Percentiles rank a stretch among this genome's conserved stretches.
phyloP scores from a whole-genome alignment of 31 red algal genomes.

The Odonthalia washingtoniensis region DNA sequence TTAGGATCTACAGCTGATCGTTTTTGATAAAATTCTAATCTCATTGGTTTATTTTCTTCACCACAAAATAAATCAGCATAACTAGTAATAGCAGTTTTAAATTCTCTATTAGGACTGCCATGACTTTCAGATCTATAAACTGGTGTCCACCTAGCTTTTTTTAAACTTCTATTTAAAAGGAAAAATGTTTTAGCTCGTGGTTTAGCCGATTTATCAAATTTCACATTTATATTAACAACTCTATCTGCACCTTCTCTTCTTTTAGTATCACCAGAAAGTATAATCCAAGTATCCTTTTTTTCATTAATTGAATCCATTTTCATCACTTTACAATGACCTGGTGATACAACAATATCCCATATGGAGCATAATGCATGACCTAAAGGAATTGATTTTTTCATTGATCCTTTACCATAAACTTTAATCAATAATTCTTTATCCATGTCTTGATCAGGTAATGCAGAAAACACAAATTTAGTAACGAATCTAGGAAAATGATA shows the following conservation, averaged over 20 bases:
- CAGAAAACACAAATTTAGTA: constrained; percentile 77
- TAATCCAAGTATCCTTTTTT: constrained; percentile 85
- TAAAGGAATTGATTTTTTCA: constrained; percentile 75
- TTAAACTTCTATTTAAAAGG: constrained; percentile 68
- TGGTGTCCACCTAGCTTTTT: constrained; percentile 85
- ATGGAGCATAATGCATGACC: constrained; percentile 79
- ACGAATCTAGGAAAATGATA: constrained; percentile 88
- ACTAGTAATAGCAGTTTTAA: constrained; percentile 58
- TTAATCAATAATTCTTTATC: constrained; percentile 86
- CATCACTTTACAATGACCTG: constrained; percentile 89
- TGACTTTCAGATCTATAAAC: constrained; percentile 78
- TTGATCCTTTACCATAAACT: constrained; percentile 76
- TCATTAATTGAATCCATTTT: constrained; percentile 84
- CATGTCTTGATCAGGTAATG: constrained; percentile 81
- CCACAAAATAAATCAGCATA: constrained; percentile 76
- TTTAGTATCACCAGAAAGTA: constrained; percentile 75
- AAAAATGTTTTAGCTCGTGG: constrained; percentile 77
- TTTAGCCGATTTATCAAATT: constrained; percentile 75
- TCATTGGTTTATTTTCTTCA: constrained; percentile 70
- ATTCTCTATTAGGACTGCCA: constrained; percentile 72
- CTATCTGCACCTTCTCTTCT: constrained; percentile 56
- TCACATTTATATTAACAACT: constrained; percentile 77
- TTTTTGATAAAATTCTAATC: constrained; percentile 86
- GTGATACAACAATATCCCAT: constrained; percentile 83
- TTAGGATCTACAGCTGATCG: constrained; percentile 80